Conservation (phyloP, 2,329 filamentous ascomycete genomes). For the Aureobasidium melanogenum region DNA sequence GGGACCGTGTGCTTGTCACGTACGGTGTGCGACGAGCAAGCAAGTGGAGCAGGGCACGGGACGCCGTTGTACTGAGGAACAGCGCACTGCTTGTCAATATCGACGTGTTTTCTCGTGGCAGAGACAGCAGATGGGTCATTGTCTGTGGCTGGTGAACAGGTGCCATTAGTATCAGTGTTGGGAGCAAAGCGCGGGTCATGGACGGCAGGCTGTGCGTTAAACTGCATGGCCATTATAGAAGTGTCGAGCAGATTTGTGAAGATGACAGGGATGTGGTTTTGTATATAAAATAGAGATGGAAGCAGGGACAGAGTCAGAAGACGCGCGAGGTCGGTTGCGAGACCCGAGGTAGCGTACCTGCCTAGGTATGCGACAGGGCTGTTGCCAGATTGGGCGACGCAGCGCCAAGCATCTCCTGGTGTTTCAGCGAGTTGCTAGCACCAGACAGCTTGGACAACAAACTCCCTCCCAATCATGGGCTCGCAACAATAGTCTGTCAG, state of each 20-base stretch:
- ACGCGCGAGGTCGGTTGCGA: background rate
- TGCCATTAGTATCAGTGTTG: background rate
- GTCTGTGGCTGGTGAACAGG: background rate
- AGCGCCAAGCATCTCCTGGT: background rate
- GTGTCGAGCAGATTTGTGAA: background rate
- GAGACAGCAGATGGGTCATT: background rate
- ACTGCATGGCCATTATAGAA: background rate
- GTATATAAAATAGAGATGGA: background rate
- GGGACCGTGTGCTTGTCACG: background rate
- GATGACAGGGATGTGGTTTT: background rate
- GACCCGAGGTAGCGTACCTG: background rate
- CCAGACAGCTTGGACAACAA: background rate
- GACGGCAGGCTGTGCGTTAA: background rate
- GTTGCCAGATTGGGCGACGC: background rate
- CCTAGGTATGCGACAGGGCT: background rate
- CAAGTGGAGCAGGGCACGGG: background rate
- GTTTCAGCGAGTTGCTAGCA: background rate
- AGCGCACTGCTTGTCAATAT: background rate
- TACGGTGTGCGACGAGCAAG: background rate
- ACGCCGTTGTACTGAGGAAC: slow-evolving; percentile 2
- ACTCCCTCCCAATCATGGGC: background rate
- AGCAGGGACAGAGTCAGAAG: background rate
- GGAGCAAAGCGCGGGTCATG: background rate
- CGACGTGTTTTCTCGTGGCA: background rate
- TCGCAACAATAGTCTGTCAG: background rate